A percentile compares a stretch with the other conserved stretches of the same genome.
These are phyloP conservation scores for Penicillium rolfsii DNA, from an alignment of 2,329 filamentous ascomycete species.

Conservation along the genomic window DNA sequence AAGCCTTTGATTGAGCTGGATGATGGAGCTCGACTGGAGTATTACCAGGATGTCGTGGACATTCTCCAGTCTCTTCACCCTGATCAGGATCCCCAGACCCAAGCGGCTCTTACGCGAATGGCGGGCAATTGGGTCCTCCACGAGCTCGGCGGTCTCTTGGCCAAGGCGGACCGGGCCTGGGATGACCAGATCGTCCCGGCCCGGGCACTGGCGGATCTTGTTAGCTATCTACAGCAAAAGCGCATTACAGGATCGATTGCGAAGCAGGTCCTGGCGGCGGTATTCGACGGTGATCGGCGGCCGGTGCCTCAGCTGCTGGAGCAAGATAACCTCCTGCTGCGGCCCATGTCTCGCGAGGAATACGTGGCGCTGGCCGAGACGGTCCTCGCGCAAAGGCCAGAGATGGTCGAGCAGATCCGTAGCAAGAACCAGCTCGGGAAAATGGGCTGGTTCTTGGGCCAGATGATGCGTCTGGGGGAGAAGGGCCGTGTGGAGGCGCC, in stretches of 20 bases:
- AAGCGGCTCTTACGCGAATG: constrained; percentile 49
- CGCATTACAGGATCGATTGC: constrained; percentile 60
- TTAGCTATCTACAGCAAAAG: constrained; percentile 49
- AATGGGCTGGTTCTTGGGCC: constrained; percentile 68
- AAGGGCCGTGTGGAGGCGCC: constrained; percentile 66
- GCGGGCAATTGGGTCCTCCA: constrained; percentile 74
- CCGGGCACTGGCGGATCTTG: constrained; percentile 49
- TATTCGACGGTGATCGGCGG: constrained; percentile 57
- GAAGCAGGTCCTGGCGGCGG: constrained; percentile 60
- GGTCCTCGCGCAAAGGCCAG: constrained; percentile 58
- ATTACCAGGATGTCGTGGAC: constrained; percentile 61
- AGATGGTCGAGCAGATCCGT: constrained; percentile 63
- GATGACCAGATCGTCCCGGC: constrained; percentile 45
- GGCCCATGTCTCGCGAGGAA: constrained; percentile 58
- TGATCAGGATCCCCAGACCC: constrained; percentile 32
- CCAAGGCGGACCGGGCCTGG: constrained; percentile 56
- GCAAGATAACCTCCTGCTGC: constrained; percentile 59
- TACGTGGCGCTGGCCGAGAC: constrained; percentile 59
- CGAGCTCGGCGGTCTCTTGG: constrained; percentile 68
- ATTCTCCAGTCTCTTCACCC: constrained; percentile 36
- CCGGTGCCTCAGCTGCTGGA: constrained; percentile 58
- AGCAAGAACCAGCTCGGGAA: constrained; percentile 66
- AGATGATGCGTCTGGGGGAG: constrained; percentile 65
- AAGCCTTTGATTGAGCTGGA: constrained; percentile 77
- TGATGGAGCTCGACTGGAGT: constrained; percentile 77